Conservation (phyloP, 2,329 filamentous ascomycete genomes). For the Graphiopsis chlorocephala region DNA sequence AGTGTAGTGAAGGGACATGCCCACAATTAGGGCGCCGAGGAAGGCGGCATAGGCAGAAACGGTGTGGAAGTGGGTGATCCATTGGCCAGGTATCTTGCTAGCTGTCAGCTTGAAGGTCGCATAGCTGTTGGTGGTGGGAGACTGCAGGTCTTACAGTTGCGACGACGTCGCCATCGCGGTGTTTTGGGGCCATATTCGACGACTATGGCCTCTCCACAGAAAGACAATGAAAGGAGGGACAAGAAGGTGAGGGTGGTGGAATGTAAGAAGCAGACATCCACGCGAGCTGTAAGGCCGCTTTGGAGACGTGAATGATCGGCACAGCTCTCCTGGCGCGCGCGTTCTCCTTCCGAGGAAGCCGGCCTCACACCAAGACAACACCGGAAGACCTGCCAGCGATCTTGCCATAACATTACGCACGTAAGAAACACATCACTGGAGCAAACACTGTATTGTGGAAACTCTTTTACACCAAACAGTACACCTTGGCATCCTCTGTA, state of each 20-base stretch:
- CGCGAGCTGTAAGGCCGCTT: background rate
- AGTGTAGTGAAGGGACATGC: conserved; percentile 76
- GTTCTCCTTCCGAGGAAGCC: background rate
- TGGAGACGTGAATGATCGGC: conserved; percentile 1
- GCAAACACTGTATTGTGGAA: background rate
- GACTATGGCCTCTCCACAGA: background rate
- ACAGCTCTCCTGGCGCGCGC: background rate
- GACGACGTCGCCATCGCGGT: conserved; percentile 61
- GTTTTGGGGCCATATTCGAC: conserved; percentile 56
- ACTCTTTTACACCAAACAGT: background rate
- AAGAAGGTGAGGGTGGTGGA: background rate
- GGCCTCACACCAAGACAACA: background rate
- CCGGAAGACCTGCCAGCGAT: background rate
- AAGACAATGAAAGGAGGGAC: conserved; percentile 5
- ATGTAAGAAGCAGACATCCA: background rate
- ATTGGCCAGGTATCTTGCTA: conserved; percentile 70
- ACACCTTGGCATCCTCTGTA: background rate
- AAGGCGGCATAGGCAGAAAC: conserved; percentile 81
- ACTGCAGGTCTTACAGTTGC: conserved; percentile 50
- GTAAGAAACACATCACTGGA: background rate
- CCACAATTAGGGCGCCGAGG: conserved; percentile 78
- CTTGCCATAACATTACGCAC: background rate
- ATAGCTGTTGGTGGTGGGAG: background rate
- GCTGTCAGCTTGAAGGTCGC: conserved; percentile 19
- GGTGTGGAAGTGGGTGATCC: conserved; percentile 88